Percentiles rank a stretch among this genome's conserved stretches.
These are phyloP conservation scores for Candida fluviatilis DNA, from an alignment of 805 yeast species.

Conservation along the genomic window DNA sequence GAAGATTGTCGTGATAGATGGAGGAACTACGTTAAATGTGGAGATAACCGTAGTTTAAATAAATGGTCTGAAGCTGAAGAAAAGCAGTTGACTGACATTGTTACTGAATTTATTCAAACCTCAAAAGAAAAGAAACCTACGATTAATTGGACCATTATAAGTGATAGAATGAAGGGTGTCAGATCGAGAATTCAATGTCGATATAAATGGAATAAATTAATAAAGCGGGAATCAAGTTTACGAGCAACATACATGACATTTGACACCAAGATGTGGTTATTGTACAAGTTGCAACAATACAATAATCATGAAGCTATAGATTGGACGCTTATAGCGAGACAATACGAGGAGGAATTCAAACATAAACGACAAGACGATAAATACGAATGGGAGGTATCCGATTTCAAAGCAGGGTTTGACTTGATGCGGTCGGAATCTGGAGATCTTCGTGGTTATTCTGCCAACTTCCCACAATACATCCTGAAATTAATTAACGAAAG, in stretches of 20 bases:
- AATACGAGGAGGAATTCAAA: slow-evolving; percentile 17
- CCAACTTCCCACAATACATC: neutral
- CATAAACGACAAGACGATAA: slow-evolving; percentile 5
- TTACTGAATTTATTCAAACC: slow-evolving; percentile 17
- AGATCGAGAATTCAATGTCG: slow-evolving; percentile 93
- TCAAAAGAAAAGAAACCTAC: slow-evolving; percentile 24
- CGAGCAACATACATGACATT: slow-evolving; percentile 29
- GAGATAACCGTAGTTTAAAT: slow-evolving; percentile 65
- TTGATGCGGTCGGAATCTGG: slow-evolving; percentile 43
- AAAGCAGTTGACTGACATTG: slow-evolving; percentile 40
- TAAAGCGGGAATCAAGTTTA: slow-evolving; percentile 49
- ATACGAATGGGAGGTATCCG: slow-evolving; percentile 52
- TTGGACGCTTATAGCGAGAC: slow-evolving; percentile 31
- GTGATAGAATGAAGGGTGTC: slow-evolving; percentile 84
- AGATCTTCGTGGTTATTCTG: slow-evolving; percentile 1
- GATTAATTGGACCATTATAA: slow-evolving; percentile 88
- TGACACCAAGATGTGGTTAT: slow-evolving; percentile 35
- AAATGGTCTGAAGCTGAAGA: slow-evolving; percentile 83
- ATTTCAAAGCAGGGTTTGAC: slow-evolving; percentile 59
- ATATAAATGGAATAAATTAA: slow-evolving; percentile 87
- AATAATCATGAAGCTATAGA: slow-evolving; percentile 27
- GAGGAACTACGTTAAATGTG: slow-evolving; percentile 94
- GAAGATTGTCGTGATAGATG: slow-evolving; percentile 96
- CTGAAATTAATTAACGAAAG: neutral
- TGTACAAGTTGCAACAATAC: slow-evolving; percentile 23